Conservation (phyloP, 2,329 filamentous ascomycete genomes). For the Neofusicoccum laricinum region DNA sequence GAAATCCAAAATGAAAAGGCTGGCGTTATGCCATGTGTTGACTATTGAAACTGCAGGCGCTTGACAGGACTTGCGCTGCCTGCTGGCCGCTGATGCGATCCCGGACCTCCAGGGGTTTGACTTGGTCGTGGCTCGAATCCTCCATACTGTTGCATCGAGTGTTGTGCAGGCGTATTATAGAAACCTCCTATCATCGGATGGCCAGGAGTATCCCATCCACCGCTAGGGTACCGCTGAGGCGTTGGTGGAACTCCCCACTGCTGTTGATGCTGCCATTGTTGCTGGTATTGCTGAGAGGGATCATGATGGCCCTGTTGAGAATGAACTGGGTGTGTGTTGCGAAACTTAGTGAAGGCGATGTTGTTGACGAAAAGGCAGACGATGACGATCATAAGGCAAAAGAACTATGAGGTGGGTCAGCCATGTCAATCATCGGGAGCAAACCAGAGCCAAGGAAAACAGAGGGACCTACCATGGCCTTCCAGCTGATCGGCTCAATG, state of each 20-base stretch:
- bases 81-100: background rate
- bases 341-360: slow-evolving; percentile 57
- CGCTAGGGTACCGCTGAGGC: background rate
- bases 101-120: background rate
- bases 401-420: slow-evolving; percentile 40
- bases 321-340: slow-evolving; percentile 35
- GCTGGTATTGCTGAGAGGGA: slow-evolving; percentile 18
- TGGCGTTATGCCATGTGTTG: background rate
- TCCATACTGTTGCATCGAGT: background rate
- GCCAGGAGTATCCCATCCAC: slow-evolving; percentile 1
- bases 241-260: slow-evolving; percentile 2
- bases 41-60: background rate
- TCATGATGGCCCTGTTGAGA: slow-evolving; percentile 14
- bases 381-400: slow-evolving; percentile 47
- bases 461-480: slow-evolving; percentile 60
- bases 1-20: background rate
- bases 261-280: slow-evolving; percentile 15
- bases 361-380: slow-evolving; percentile 57
- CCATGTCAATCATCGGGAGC: background rate
- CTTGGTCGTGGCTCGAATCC: slow-evolving; percentile 2
- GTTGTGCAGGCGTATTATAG: slow-evolving; percentile 3
- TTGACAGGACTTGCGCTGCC: slow-evolving; percentile 1
- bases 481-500: slow-evolving; percentile 84
- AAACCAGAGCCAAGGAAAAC: background rate
- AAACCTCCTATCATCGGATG: slow-evolving; percentile 10